Evolutionary conservation across 257 asterid species (phyloP), one percentile per base, ranked within the genome.

Genomic region (Primulina tabacum): DNA sequence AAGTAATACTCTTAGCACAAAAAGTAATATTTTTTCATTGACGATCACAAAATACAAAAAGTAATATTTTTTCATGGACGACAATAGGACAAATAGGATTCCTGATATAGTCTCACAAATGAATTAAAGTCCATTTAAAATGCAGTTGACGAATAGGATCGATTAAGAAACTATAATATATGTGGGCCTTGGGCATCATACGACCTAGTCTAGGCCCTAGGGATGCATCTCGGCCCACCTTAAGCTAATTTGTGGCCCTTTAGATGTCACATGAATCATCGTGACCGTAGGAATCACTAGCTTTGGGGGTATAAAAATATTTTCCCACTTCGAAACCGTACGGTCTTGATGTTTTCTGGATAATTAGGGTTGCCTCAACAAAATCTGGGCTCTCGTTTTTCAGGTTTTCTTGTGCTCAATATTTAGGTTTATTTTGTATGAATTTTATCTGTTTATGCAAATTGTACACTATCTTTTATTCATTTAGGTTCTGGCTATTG

Each of bases 301-400:
- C 58, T 57, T n/a, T 11, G 34, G 4, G 8, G 8, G 14, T 57
- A 57, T 20, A 58, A 69, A 56, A 7, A 14, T 2, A 16, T 16
- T 20, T 1, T 55, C 12, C 14, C 35, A 65, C 32, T 40, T 7
- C 5, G 1, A 24, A 6, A 21, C 56, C 20, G 20, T 14, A 5
- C 37, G 0, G 18, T 53, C 2, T 14, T 52, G 43, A 34, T 26
- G 37, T 28, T 4, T 60, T 28, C 60, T 60, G 20, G 8, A 26
- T 37, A 70, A 40, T 43, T 60, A 70, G 74, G 74, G 68, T 70
- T 70, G 59, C 21, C 12, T 33, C 56, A 28, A 17, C 32, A 40
- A 59, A 11, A 40, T 59, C 47, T 60, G 43, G 60, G 55, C 38
- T 59, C 60, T 61, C 40, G 20, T 17, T n/a, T 26, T 12, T 59